phyloP scores from a whole-genome alignment of 768 basidiomycete genomes.

The Hericium erinaceus region DNA sequence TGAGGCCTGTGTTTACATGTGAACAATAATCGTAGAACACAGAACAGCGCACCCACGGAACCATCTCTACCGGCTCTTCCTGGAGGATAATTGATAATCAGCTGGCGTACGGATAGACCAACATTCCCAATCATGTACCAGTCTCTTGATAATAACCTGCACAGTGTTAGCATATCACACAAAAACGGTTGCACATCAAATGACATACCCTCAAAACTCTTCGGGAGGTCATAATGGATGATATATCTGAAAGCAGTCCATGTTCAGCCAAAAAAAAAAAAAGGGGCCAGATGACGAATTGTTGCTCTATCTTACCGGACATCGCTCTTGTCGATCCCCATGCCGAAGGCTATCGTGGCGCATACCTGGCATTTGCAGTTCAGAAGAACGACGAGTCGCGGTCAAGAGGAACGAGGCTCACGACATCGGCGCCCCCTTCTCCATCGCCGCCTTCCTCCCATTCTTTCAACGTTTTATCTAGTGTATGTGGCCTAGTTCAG shows the following conservation, averaged over 20 bases:
- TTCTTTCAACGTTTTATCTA: constrained; percentile 47
- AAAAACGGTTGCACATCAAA: neutral
- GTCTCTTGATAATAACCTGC: constrained; percentile 85
- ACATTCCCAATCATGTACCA: constrained; percentile 28
- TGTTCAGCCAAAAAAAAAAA: no score
- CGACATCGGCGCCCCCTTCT: constrained; percentile 52
- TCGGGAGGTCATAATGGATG: constrained; percentile 75
- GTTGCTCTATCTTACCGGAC: constrained; percentile 38
- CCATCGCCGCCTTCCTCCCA: constrained; percentile 48
- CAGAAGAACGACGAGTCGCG: neutral
- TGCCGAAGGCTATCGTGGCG: constrained; percentile 77
- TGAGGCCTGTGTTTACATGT: constrained; percentile 40
- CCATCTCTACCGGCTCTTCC: constrained; percentile 79
- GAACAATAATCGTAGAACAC: neutral
- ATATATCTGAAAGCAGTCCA: constrained; percentile 40
- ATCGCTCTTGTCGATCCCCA: constrained; percentile 79
- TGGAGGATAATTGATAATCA: constrained; percentile 15
- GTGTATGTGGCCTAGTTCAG: constrained; percentile 30
- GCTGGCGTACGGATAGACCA: no score
- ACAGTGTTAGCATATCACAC: neutral
- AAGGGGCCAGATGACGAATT: neutral
- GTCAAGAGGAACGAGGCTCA: constrained; percentile 23
- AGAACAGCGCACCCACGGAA: constrained; percentile 19
- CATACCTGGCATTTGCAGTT: constrained; percentile 39
- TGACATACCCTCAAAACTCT: constrained; percentile 66